Evolutionary conservation across 441 rosid genomes (phyloP), one percentile per base, ranked within the genome.

Genomic region (Geranium incanum): DNA sequence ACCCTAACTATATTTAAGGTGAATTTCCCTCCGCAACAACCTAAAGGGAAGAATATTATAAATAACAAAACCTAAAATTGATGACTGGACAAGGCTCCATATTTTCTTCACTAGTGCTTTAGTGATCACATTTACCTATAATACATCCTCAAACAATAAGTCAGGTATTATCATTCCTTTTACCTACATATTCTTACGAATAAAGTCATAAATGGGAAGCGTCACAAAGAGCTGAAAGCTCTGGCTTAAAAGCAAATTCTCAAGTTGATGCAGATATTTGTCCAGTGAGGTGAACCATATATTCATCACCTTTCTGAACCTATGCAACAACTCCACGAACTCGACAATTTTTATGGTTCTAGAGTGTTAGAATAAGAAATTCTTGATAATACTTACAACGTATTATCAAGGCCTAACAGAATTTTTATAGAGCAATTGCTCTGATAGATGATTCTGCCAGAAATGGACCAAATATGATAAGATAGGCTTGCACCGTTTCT

Each of bases 401-500:
- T 45, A 13, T 9, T 13, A 50, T 50, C 59, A 50, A 13, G 65
- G 33, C 12, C 65, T 59, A 19, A 59, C 33, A 59, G 6, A 59
- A 59, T 18, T 6, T 59, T 68, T 12, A 19, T 6, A 18, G 16
- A 69, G 28, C 38, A 48, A 48, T 64, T 66, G 0, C 28, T 19
- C 12, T 16, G 9, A 59, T 19, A 19, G 36, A 59, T 59, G 7
- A 59, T 59, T 19, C 28, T 19, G 36, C 21, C 12, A 28, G 50
- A 38, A 71, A 36, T 48, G 72, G 19, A 70, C 37, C 19, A 18
- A 45, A 71, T 23, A 67, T 48, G 67, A 66, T 68, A 68, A 75
- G 75, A 77, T 70, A 8, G 66, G 43, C 36, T 38, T 73, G 67
- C 89, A 95, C 99, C 96, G 67, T 92, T 87, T 92, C 99, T 69